Percentiles rank a stretch among this genome's conserved stretches.
Evolutionary conservation across 257 asterid species (phyloP).

Genomic region (Solanum clarkiae): DNA sequence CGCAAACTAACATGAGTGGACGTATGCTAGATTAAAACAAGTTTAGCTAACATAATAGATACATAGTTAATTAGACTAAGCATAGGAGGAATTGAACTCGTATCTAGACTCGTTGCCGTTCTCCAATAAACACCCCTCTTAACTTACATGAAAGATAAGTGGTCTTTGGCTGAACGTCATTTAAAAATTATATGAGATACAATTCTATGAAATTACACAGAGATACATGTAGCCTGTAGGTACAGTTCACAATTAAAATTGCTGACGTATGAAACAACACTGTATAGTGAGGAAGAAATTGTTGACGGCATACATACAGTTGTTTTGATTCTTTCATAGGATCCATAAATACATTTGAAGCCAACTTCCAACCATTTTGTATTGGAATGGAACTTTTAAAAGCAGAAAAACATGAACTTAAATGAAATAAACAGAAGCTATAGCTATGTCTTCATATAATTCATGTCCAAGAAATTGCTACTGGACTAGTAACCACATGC

Average conservation of each 20-base stretch:
- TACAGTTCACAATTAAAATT: neutral
- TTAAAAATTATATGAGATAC: neutral
- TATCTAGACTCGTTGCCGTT: neutral
- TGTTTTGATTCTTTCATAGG: neutral
- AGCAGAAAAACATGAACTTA: neutral
- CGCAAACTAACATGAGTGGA: neutral
- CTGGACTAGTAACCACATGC: constrained; percentile 72
- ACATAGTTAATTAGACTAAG: neutral
- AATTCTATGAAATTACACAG: neutral
- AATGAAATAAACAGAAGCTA: neutral
- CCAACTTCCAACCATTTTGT: neutral
- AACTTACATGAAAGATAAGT: neutral
- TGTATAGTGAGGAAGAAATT: neutral
- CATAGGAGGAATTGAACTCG: neutral
- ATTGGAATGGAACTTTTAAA: neutral
- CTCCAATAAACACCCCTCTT: neutral
- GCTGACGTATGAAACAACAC: neutral
- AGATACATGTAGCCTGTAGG: neutral
- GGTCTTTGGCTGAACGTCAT: neutral
- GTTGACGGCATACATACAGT: neutral
- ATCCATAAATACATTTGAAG: neutral
- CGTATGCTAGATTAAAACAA: neutral
- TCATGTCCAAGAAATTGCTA: constrained; percentile 62
- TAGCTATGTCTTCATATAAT: neutral
- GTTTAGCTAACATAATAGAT: neutral